Percentiles rank a stretch among this genome's conserved stretches.
phyloP scores from a whole-genome alignment of 2,329 filamentous ascomycete species.

The Arthrobotrys entomopaga region DNA sequence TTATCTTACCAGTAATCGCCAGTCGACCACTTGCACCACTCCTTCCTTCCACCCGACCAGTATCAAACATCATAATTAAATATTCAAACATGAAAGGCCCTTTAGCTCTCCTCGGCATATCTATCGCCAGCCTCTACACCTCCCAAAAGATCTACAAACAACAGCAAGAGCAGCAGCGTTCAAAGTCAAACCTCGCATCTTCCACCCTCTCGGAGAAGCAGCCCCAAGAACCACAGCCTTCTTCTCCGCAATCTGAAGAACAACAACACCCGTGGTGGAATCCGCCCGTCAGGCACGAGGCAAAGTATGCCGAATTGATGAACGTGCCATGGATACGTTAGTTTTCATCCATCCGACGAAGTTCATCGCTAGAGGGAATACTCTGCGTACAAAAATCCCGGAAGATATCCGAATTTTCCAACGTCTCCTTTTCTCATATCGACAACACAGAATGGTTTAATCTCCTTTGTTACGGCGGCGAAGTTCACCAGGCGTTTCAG shows the following conservation, averaged over 20 bases:
- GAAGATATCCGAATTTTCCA: too few species aligned
- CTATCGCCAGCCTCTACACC: slow-evolving; percentile 50
- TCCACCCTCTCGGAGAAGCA: slow-evolving; percentile 39
- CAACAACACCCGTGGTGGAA: slow-evolving; percentile 49
- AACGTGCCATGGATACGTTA: slow-evolving; percentile 50
- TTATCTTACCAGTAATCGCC: not conserved
- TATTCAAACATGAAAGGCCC: slow-evolving; percentile 42
- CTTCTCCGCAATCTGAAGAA: slow-evolving; percentile 8
- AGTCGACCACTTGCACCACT: not conserved
- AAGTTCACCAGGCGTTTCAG: slow-evolving; percentile 4
- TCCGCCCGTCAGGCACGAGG: slow-evolving; percentile 46
- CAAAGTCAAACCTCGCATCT: slow-evolving; percentile 35
- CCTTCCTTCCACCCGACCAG: not conserved
- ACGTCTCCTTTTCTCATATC: not conserved
- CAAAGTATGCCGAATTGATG: slow-evolving; percentile 53
- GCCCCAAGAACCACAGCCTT: slow-evolving; percentile 21
- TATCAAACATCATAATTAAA: slow-evolving; percentile 10
- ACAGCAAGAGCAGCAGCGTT: slow-evolving; percentile 48
- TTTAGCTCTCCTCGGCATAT: slow-evolving; percentile 46
- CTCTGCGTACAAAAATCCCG: too few species aligned
- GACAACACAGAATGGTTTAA: not conserved
- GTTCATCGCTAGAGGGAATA: too few species aligned
- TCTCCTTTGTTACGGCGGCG: not conserved
- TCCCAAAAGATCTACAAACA: slow-evolving; percentile 51
- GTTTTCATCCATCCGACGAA: not conserved